Conservation (phyloP, 2,329 filamentous ascomycete species). For the Albifimbria verrucaria region DNA sequence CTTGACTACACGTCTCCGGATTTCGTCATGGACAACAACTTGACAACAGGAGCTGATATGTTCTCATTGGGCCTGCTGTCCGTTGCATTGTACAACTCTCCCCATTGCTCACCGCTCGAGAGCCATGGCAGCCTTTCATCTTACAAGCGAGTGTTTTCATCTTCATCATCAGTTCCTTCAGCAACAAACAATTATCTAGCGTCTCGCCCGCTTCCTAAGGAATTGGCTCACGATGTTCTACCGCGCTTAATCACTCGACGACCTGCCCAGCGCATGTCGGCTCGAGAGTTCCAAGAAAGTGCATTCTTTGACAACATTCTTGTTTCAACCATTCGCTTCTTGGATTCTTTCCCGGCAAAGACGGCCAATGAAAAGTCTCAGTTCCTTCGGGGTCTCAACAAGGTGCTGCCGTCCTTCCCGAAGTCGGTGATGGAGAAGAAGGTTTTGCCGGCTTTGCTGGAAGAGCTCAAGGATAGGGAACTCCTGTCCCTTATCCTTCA, state of each 20-base stretch:
- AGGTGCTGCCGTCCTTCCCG: constrained; percentile 88
- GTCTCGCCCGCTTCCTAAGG: constrained; percentile 73
- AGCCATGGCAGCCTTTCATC: constrained; percentile 75
- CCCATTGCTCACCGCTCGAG: constrained; percentile 82
- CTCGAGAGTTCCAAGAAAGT: constrained; percentile 89
- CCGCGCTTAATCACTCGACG: constrained; percentile 83
- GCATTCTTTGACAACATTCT: constrained; percentile 97
- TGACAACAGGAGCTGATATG: constrained; percentile 82
- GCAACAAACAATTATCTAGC: constrained; percentile 81
- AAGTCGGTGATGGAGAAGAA: constrained; percentile 94
- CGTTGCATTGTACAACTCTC: constrained; percentile 89
- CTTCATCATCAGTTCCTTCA: constrained; percentile 74
- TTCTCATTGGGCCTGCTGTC: constrained; percentile 90
- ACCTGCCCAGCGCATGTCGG: constrained; percentile 82
- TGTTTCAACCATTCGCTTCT: constrained; percentile 91
- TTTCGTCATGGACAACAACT: constrained; percentile 86
- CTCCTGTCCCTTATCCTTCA: constrained; percentile 81
- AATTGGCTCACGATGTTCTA: constrained; percentile 71
- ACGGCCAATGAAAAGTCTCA: constrained; percentile 85
- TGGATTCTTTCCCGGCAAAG: constrained; percentile 89
- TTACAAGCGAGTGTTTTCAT: constrained; percentile 81
- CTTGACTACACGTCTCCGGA: constrained; percentile 94
- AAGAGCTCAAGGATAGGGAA: constrained; percentile 91
- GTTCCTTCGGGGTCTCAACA: constrained; percentile 84
- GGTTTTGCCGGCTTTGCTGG: constrained; percentile 79